Percentiles rank a stretch among this genome's conserved stretches.
Evolutionary conservation across 2,329 filamentous ascomycete genomes (phyloP).

Genomic region (Trichoderma sp.): DNA sequence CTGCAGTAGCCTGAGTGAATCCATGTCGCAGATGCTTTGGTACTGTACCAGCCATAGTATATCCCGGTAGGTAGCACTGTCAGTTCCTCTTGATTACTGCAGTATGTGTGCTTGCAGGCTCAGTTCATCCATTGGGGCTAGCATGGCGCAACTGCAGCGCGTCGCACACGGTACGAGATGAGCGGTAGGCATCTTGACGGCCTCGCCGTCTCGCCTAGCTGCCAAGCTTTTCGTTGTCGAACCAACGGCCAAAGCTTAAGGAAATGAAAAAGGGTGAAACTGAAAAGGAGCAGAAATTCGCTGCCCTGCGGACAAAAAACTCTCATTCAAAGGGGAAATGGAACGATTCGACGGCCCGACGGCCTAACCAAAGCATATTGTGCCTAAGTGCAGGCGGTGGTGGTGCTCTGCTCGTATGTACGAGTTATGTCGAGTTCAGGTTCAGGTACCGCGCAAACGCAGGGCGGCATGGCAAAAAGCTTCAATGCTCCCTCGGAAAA

Average conservation of each 20-base stretch:
- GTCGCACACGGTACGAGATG: constrained; percentile 14
- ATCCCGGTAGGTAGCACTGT: not conserved
- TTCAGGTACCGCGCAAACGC: not conserved
- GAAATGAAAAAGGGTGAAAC: not conserved
- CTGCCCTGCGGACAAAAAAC: not conserved
- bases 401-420: not conserved
- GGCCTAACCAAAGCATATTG: not conserved
- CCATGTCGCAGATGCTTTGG: constrained; percentile 6
- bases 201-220: constrained; percentile 8
- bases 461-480: not conserved
- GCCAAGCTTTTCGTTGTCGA: constrained; percentile 2
- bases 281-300: not conserved
- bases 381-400: not conserved
- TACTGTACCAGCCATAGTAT: not conserved
- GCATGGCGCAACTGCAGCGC: constrained; percentile 3
- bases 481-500: constrained; percentile 1
- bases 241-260: not conserved
- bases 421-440: not conserved
- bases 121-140: constrained; percentile 17
- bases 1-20: constrained; percentile 5
- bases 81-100: not conserved
- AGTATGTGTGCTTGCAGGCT: not conserved
- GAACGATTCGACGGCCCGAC: constrained; percentile 13
- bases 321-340: constrained; percentile 13
- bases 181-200: not conserved